Percentiles rank a stretch among this genome's conserved stretches.
These are phyloP conservation scores for Leccinum proximum DNA, from an alignment of 1,284 basidiomycete genomes.

Conservation along the genomic window DNA sequence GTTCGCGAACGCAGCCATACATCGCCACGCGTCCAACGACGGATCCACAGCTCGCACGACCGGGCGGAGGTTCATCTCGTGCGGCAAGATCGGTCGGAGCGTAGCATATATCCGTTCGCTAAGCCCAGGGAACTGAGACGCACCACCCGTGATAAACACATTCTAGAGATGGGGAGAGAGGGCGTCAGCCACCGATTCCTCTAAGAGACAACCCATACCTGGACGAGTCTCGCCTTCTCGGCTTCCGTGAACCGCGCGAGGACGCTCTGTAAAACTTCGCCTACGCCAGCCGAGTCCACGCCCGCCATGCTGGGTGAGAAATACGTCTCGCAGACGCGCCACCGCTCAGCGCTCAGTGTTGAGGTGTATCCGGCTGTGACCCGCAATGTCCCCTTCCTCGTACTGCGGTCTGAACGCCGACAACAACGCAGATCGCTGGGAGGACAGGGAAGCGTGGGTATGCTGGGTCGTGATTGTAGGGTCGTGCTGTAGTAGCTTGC, in stretches of 20 bases:
- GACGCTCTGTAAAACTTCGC: constrained; percentile 87
- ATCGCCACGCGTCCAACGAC: constrained; percentile 83
- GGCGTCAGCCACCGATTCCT: background rate
- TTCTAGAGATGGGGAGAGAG: constrained; percentile 47
- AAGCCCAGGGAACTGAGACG: constrained; percentile 76
- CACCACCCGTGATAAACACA: constrained; percentile 88
- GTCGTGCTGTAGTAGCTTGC: constrained; percentile 81
- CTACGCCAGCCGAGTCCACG: constrained; percentile 91
- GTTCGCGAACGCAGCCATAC: constrained; percentile 84
- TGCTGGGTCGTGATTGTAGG: constrained; percentile 80
- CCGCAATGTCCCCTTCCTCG: constrained; percentile 69
- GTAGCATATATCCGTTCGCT: constrained; percentile 64
- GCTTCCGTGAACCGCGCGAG: constrained; percentile 75
- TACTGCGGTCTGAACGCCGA: constrained; percentile 80
- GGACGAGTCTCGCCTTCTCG: constrained; percentile 62
- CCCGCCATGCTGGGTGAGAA: constrained; percentile 95
- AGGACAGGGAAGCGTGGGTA: constrained; percentile 70
- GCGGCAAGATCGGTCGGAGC: constrained; percentile 79
- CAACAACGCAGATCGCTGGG: constrained; percentile 80
- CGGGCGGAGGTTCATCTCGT: constrained; percentile 63
- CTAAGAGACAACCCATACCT: constrained; percentile 32
- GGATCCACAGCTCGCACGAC: constrained; percentile 67
- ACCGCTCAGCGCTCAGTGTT: constrained; percentile 77
- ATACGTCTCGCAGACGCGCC: constrained; percentile 91
- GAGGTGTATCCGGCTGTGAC: constrained; percentile 79